phyloP scores from a whole-genome alignment of 768 basidiomycete genomes.

The Chalciporus chontae region DNA sequence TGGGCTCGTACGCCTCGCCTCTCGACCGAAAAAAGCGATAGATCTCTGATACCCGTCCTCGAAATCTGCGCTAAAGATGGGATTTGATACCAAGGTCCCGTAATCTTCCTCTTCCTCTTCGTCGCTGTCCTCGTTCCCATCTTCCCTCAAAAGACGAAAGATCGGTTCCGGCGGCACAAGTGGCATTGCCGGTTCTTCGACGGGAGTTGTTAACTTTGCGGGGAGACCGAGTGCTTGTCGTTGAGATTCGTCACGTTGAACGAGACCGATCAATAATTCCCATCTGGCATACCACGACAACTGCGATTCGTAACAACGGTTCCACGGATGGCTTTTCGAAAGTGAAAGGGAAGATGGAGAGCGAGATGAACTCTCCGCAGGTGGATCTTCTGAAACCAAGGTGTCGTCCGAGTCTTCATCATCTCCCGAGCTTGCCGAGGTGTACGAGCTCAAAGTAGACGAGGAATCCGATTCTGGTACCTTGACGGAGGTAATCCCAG shows the following conservation, averaged over 20 bases:
- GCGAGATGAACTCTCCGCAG: not conserved
- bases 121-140: constrained; percentile 19
- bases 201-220: not conserved
- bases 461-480: constrained; percentile 15
- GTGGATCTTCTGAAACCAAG: constrained; percentile 46
- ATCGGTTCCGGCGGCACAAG: constrained; percentile 5
- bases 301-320: constrained; percentile 34
- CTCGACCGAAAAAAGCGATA: constrained; percentile 22
- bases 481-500: constrained; percentile 13
- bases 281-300: constrained; percentile 53
- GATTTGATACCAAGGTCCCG: constrained; percentile 16
- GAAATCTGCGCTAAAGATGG: constrained; percentile 17
- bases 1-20: not conserved
- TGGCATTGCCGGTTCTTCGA: not conserved
- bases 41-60: constrained; percentile 27
- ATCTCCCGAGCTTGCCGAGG: constrained; percentile 9
- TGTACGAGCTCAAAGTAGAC: constrained; percentile 19
- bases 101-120: constrained; percentile 31
- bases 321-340: constrained; percentile 10
- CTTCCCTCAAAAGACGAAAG: constrained; percentile 22
- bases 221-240: not conserved
- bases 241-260: constrained; percentile 28
- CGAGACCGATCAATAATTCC: constrained; percentile 48
- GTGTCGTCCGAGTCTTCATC: constrained; percentile 54
- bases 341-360: constrained; percentile 9